phyloP scores from a whole-genome alignment of 768 basidiomycete genomes.

The Collybiopsis confluens region DNA sequence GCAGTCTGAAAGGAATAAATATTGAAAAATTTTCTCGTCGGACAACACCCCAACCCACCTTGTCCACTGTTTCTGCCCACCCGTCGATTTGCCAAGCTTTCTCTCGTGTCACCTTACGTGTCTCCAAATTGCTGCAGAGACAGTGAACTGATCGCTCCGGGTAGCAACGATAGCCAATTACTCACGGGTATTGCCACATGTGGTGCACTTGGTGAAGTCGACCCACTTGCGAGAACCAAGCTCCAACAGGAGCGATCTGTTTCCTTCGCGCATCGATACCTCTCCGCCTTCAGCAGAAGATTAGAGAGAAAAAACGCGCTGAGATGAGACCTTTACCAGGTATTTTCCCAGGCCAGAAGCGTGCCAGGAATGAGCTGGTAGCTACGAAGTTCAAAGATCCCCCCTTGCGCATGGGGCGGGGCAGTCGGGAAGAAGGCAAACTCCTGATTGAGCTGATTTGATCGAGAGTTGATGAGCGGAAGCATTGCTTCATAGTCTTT shows the following conservation, averaged over 20 bases:
- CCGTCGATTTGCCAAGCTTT: slow-evolving; percentile 93
- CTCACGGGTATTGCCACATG: slow-evolving; percentile 95
- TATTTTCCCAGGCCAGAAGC: slow-evolving; percentile 90
- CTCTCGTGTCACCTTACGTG: slow-evolving; percentile 79
- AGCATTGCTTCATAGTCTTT: slow-evolving; percentile 70
- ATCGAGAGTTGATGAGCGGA: slow-evolving; percentile 69
- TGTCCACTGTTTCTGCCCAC: slow-evolving; percentile 92
- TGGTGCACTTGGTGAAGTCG: slow-evolving; percentile 88
- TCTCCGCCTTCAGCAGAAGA: slow-evolving; percentile 55
- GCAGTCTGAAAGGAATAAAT: slow-evolving; percentile 59
- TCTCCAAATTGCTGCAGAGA: slow-evolving; percentile 58
- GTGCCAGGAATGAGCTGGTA: slow-evolving; percentile 89
- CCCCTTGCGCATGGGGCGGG: slow-evolving; percentile 82
- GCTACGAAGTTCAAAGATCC: slow-evolving; percentile 88
- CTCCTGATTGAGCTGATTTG: slow-evolving; percentile 82
- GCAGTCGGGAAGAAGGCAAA: slow-evolving; percentile 94
- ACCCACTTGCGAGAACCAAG: slow-evolving; percentile 91
- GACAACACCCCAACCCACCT: slow-evolving; percentile 42
- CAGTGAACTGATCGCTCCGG: slow-evolving; percentile 3
- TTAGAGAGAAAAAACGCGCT: too few species aligned
- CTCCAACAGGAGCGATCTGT: slow-evolving; percentile 81
- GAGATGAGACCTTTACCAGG: slow-evolving; percentile 55
- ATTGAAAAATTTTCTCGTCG: not conserved
- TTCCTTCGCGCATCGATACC: slow-evolving; percentile 92
- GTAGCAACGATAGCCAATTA: slow-evolving; percentile 13